These are phyloP conservation scores for Candida railenensis DNA, from an alignment of 805 yeast genomes.

Conservation along the genomic window DNA sequence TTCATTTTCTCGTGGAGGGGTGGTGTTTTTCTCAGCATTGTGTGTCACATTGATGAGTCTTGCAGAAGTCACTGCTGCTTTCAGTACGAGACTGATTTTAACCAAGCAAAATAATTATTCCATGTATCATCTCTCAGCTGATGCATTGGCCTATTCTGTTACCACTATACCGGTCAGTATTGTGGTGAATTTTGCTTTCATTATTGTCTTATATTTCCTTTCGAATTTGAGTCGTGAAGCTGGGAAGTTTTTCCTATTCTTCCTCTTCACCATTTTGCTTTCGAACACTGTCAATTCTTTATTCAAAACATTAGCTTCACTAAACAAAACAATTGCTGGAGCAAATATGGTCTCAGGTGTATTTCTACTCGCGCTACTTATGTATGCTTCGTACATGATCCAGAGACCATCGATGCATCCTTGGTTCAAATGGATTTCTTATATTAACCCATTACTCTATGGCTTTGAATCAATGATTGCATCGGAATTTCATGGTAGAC, in stretches of 20 bases:
- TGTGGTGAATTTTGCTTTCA: slow-evolving; percentile 20
- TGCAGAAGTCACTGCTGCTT: slow-evolving; percentile 40
- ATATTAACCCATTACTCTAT: slow-evolving; percentile 29
- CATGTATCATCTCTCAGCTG: slow-evolving; percentile 29
- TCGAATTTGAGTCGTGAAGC: slow-evolving; percentile 46
- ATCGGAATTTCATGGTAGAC: slow-evolving; percentile 28
- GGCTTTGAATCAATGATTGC: slow-evolving; percentile 29
- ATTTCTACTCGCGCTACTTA: slow-evolving; percentile 30
- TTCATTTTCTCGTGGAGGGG: slow-evolving; percentile 65
- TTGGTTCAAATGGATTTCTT: slow-evolving; percentile 40
- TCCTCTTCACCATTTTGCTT: slow-evolving; percentile 44
- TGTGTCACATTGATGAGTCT: slow-evolving; percentile 50
- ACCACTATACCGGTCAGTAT: slow-evolving; percentile 22
- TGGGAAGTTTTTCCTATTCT: slow-evolving; percentile 53
- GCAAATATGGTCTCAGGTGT: slow-evolving; percentile 58
- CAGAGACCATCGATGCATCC: slow-evolving; percentile 34
- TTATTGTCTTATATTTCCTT: slow-evolving; percentile 25
- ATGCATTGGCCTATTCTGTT: slow-evolving; percentile 22
- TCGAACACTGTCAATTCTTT: slow-evolving; percentile 54
- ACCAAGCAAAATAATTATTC: slow-evolving; percentile 29
- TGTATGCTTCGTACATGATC: slow-evolving; percentile 30
- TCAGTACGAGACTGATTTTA: slow-evolving; percentile 22
- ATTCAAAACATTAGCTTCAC: slow-evolving; percentile 53
- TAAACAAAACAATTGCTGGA: slow-evolving; percentile 51
- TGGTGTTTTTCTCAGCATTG: slow-evolving; percentile 57